Base-by-base conservation (phyloP, 208 protist genomes). In the Leishmania gerbilli region DNA sequence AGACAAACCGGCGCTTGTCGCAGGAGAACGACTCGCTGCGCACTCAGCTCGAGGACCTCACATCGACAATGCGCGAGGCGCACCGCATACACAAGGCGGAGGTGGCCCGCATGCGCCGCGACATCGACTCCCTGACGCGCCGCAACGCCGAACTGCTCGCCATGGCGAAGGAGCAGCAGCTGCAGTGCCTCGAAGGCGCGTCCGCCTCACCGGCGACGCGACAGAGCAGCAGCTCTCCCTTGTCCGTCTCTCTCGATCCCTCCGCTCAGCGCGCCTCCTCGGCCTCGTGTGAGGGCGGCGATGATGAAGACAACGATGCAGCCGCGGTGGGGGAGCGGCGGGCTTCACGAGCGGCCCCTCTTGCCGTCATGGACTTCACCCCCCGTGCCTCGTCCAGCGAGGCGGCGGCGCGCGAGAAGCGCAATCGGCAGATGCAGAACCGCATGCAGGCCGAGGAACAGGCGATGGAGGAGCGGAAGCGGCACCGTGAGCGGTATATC, bases 11-110 rank as follows among this genome's bases (percentile, higher is more conserved):
- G 4, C 86, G 87, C 34, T 86, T 97, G 34, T 82, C 78, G 76
- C 85, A 93, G 76, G 95, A 97, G 82, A 96, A 96, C 81, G 93
- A 97, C 55, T 69, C 88, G 27, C 87, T 98, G 65, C 90, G 90
- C 17, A 74, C 88, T 24, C 93, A 96, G 79, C 90, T 98, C 45
- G 91, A 98, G 82, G 86, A 92, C 34, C 80, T 95, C 65, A 98
- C 95, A 9, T 85, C 79, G 40, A 87, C 88, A 40, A 87, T 96
- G 89, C 90, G 93, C 9, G 92, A 96, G 76, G 75, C 85, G 80
- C 92, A 95, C 71, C 81, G 83, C 64, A 68, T 81, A 60, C 92
- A 96, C 74, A 94, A 95, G 88, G 84, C 84, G 27, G 92, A 96
- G 85, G 87, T 92, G 34, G 84, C 68, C 31, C 92, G 93, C 51